Evolutionary conservation across 768 basidiomycete genomes (phyloP), one percentile per base, ranked within the genome.

Genomic region (Amanita pseudoporphyria): DNA sequence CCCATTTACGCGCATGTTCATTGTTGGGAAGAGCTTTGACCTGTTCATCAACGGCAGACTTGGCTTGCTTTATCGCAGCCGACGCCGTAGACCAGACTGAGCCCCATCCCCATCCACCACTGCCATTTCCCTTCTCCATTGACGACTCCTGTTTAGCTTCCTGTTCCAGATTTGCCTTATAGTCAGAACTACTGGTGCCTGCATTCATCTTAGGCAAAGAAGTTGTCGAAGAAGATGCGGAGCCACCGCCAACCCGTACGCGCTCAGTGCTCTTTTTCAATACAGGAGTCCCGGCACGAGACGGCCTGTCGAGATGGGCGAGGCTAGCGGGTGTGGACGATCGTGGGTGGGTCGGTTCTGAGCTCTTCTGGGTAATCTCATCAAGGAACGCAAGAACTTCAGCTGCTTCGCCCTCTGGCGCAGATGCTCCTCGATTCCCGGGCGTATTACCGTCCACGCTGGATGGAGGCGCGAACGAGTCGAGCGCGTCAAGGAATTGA

Each of bases 311-410:
- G 49, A 77, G 67, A 56, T 77, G 72, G 24, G 72, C 61, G 3
- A 43, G 1, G 32, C 32, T 43, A 13, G 49, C 28, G 9, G 49
- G 49, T 19, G 76, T 67, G 13, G 81, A 66, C 3, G 77, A 59
- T 22, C 84, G 80, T 12, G 40, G 24, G 14, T 47, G 47, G 16
- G 82, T 79, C 10, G 87, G 84, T 55, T 87, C 87, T 5, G 84
- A 74, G 64, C 83, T 86, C 67, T 91, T 94, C 77, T 89, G 88
- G 0, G 88, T 92, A 55, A 95, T 90, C 67, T 96, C 90, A 63
- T 96, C 89, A 36, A 96, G 79, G 71, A 94, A 95, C 13, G 91
- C 92, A 22, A 94, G 79, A 21, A 88, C 92, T 54, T 90, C 87
- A 0, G 65, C 67, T 2, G 84, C 81, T 51, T 93, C 86, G 28